Base-by-base conservation (phyloP, 768 basidiomycete genomes). In the Phylloporus sp. region DNA sequence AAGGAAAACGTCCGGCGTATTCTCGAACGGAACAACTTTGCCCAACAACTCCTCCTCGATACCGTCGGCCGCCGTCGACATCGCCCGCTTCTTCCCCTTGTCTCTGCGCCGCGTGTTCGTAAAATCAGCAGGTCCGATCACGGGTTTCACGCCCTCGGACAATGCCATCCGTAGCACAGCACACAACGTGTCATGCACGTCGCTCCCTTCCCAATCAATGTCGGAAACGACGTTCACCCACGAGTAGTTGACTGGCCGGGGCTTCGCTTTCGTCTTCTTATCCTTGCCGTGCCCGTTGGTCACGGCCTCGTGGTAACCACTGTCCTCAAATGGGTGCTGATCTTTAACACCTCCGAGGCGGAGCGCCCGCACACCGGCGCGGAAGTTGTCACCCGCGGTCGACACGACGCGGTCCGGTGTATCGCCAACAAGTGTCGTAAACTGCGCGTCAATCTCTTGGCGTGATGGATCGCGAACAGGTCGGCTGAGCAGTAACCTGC, bases 211-310 rank as follows among this genome's bases (percentile, higher is more conserved):
- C 75, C 81, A 84, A 63, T 91, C 90, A 24, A 90, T 79, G 60
- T 90, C 90, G 50, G 86, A 84, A 28, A 80, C 79, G 31, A 81
- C 69, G 59, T 79, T 82, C n/a, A 91, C 79, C 88, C 89, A 92
- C 17, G 83, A 80, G 63, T 91, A 91, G 38, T 80, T 81, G 23
- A 88, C 80, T 47, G 64, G 59, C n/a, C 71, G 68, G 33, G 64
- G 59, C 61, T 67, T 56, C 42, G 51, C 32, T 34, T 53, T 72
- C 22, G 47, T 38, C 71, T 40, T 70, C 27, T 61, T 63, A 17
- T 66, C 54, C 36, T 54, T 66, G 60, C 51, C 61, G 17, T 53
- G 39, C 34, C 52, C 43, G 35, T 33, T 53, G 6, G 53, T 44
- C 49, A 56, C 28, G 3, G 55, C 40, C 33, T 63, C 59, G 32